Conservation (phyloP, 2,329 filamentous ascomycete species). For the Fusarium sp. region DNA sequence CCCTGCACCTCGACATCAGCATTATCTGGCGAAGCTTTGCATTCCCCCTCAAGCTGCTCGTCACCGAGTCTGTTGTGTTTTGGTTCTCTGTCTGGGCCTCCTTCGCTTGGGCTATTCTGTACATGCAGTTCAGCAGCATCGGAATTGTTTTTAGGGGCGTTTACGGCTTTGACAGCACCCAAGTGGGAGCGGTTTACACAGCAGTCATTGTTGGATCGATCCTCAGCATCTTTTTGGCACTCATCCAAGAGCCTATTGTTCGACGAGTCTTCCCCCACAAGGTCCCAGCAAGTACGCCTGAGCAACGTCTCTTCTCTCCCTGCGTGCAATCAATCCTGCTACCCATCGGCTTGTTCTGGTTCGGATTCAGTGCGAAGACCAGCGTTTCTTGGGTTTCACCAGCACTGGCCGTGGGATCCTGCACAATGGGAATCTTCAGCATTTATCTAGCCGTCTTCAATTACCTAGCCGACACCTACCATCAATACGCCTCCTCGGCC, state of each 20-base stretch:
- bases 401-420: slow-evolving; percentile 68
- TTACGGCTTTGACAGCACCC: slow-evolving; percentile 69
- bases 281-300: slow-evolving; percentile 54
- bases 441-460: slow-evolving; percentile 84
- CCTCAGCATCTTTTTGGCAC: slow-evolving; percentile 65
- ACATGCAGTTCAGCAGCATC: slow-evolving; percentile 68
- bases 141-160: slow-evolving; percentile 74
- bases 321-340: slow-evolving; percentile 72
- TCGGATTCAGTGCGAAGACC: slow-evolving; percentile 69
- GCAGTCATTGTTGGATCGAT: slow-evolving; percentile 52
- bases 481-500: slow-evolving; percentile 85
- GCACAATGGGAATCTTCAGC: slow-evolving; percentile 75
- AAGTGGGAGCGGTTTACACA: slow-evolving; percentile 73
- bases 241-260: slow-evolving; percentile 67
- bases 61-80: slow-evolving; percentile 71
- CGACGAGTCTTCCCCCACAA: slow-evolving; percentile 57
- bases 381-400: slow-evolving; percentile 73
- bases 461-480: slow-evolving; percentile 91
- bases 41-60: slow-evolving; percentile 57
- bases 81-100: slow-evolving; percentile 78
- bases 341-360: slow-evolving; percentile 77
- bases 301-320: slow-evolving; percentile 72
- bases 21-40: slow-evolving; percentile 45
- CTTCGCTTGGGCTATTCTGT: slow-evolving; percentile 78
- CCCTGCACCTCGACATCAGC: slow-evolving; percentile 30